Evolutionary conservation across 2,329 filamentous ascomycete genomes (phyloP).

Genomic region (Fusarium staphyleae): DNA sequence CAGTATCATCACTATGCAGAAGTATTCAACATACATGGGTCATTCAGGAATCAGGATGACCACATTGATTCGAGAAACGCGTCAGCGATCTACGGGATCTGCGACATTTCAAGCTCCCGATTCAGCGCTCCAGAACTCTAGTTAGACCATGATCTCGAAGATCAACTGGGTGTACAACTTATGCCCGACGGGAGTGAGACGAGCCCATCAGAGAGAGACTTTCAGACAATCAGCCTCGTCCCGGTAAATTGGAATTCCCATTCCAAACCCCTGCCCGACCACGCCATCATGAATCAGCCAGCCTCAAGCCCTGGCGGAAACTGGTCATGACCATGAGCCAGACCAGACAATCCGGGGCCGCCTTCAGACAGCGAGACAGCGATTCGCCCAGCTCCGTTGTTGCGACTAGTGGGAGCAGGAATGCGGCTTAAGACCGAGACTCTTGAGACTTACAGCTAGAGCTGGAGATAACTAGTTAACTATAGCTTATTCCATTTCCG

Average conservation of each 20-base stretch:
- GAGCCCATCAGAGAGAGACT: too few species aligned
- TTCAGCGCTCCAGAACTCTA: too few species aligned
- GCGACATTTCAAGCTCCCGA: too few species aligned
- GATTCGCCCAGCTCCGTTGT: neutral
- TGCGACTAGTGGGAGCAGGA: slow-evolving; percentile 5
- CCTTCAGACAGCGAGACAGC: neutral
- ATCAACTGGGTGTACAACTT: too few species aligned
- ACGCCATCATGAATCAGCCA: neutral
- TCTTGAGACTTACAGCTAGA: neutral
- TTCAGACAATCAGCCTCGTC: neutral
- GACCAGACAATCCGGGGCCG: neutral
- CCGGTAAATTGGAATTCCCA: neutral
- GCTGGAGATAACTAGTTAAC: neutral
- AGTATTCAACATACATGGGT: too few species aligned
- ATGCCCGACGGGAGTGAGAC: neutral
- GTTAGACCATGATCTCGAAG: too few species aligned
- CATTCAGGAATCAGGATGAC: too few species aligned
- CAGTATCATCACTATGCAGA: too few species aligned
- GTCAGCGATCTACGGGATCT: too few species aligned
- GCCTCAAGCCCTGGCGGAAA: neutral
- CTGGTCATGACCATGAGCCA: neutral
- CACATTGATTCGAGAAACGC: too few species aligned
- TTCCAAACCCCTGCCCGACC: neutral
- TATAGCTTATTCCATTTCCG: slow-evolving; percentile 18
- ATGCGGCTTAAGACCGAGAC: slow-evolving; percentile 15